Evolutionary conservation across 2,329 filamentous ascomycete species (phyloP), one percentile per base, ranked within the genome.

Genomic region (Ambrosiella cleistominuta): DNA sequence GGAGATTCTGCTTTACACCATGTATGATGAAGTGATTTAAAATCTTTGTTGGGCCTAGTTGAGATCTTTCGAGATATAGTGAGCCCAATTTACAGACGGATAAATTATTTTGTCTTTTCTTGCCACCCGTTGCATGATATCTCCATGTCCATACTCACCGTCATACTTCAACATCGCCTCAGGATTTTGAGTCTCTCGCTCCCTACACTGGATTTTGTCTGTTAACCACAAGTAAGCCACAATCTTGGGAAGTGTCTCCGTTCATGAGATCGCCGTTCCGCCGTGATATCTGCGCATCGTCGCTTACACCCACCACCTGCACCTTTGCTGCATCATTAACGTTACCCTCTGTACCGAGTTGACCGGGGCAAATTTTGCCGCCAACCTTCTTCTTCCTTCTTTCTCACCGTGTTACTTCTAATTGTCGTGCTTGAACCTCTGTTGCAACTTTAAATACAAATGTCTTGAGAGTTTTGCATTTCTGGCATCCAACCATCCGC

Each of bases 401-500:
- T 56, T 13, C 17, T 47, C 44, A 56, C 44, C 54, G 54, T 50
- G 54, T 42, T 37, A 13, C n/a, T 50, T 40, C 36, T 40, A 51
- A 9, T 51, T n/a, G n/a, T 8, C 13, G 7, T 40, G 56, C 45
- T 57, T 57, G 45, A 37, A 42, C 17, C 54, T 52, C 54, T 60
- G 11, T 49, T 54, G 49, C 47, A 51, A 13, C 52, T 17, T 58
- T 11, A 27, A 11, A 36, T 35, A 51, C 7, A 5, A 54, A 12
- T 42, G 52, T 13, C 9, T 38, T 19, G 15, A 27, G 38, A 27
- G 19, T 35, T 9, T 17, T 54, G 52, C 52, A 39, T 54, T 38
- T 42, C 17, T 56, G 35, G 17, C 47, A 35, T 47, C 47, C 56
- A 57, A 57, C 35, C 44, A 57, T 57, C 37, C 39, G 47, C 53